Percentiles rank a stretch among this genome's conserved stretches.
Evolutionary conservation across 2,329 filamentous ascomycete genomes (phyloP).

Genomic region (Blumeria graminis): DNA sequence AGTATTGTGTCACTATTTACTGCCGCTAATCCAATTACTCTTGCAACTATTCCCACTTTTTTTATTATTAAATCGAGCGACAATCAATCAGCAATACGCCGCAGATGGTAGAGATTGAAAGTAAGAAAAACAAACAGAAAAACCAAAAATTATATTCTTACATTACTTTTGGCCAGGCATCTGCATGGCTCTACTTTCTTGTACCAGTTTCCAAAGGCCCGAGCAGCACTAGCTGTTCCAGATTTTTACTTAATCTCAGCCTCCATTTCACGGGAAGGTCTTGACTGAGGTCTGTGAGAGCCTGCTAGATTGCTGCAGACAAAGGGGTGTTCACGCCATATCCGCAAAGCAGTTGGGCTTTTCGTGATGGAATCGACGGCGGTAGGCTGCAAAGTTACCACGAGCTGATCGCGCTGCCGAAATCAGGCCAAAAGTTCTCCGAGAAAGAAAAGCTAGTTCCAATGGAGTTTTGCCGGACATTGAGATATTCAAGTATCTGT

Average conservation of each 20-base stretch:
- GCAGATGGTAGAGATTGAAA: too few relatives aligned
- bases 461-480: neutral
- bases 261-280: neutral
- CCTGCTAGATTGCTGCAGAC: neutral
- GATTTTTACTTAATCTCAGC: neutral
- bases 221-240: neutral
- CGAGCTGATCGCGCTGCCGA: neutral
- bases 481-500: neutral
- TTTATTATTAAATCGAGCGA: too few relatives aligned
- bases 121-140: too few relatives aligned
- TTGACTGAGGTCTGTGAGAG: neutral
- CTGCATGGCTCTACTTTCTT: neutral
- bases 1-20: too few relatives aligned
- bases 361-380: neutral
- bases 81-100: too few relatives aligned
- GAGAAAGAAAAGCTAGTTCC: neutral
- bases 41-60: too few relatives aligned
- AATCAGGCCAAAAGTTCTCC: neutral
- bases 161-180: too few relatives aligned
- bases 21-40: too few relatives aligned
- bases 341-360: neutral
- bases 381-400: neutral
- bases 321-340: neutral
- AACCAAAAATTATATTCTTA: too few relatives aligned
- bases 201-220: neutral